These are phyloP conservation scores for Boletus patriciae DNA, from an alignment of 768 basidiomycete species.

Conservation along the genomic window DNA sequence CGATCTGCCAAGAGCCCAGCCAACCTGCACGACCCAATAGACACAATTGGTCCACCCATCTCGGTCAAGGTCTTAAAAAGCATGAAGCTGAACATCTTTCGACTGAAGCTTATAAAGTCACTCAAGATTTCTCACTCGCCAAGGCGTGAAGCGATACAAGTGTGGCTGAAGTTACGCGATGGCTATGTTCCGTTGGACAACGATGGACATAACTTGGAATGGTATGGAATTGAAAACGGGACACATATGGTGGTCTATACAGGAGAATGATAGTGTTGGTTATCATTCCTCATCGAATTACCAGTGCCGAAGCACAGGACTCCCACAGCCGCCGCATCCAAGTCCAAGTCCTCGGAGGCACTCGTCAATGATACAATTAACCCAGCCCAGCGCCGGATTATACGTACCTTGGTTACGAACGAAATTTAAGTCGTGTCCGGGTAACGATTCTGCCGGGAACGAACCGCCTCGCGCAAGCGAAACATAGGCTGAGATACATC, in stretches of 20 bases:
- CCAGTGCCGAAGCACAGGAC: constrained; percentile 8
- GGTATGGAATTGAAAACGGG: constrained; percentile 69
- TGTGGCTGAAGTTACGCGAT: constrained; percentile 62
- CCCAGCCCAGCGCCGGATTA: background rate
- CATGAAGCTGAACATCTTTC: constrained; percentile 65
- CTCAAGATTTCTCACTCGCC: constrained; percentile 31
- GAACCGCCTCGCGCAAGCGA: constrained; percentile 5
- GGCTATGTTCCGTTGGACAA: constrained; percentile 49
- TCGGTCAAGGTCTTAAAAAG: constrained; percentile 60
- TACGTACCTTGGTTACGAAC: constrained; percentile 19
- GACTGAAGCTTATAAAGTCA: constrained; percentile 61
- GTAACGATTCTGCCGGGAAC: background rate
- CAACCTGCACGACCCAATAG: constrained; percentile 21
- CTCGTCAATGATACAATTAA: constrained; percentile 7
- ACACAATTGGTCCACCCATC: constrained; percentile 21
- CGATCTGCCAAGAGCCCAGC: constrained; percentile 19
- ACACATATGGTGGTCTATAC: constrained; percentile 36
- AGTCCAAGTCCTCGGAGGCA: constrained; percentile 3
- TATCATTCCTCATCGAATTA: background rate
- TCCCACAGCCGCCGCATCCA: constrained; percentile 5
- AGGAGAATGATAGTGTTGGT: constrained; percentile 10
- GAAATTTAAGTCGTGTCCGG: background rate
- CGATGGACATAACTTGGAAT: constrained; percentile 57
- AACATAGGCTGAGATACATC: constrained; percentile 2
- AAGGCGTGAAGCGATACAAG: constrained; percentile 35